These are phyloP conservation scores for Dioscorea zingiberensis DNA, from an alignment of 106 monocot species.

Conservation along the genomic window DNA sequence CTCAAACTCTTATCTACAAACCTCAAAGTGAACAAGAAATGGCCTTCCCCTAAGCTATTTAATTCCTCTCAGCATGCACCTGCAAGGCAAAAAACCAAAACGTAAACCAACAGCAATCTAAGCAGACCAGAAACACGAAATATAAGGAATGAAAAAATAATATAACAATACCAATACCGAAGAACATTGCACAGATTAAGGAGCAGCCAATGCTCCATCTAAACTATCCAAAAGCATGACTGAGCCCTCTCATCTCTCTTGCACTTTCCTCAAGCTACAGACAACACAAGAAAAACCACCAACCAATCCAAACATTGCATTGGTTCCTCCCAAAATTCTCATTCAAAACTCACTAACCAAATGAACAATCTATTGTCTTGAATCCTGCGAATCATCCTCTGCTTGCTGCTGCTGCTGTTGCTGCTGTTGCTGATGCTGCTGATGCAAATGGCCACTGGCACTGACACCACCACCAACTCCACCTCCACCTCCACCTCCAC, in stretches of 20 bases:
- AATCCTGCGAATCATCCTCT: conserved; percentile 25
- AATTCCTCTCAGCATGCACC: neutral
- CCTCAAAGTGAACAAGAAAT: neutral
- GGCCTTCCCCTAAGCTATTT: neutral
- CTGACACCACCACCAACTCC: neutral
- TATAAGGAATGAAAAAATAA: neutral
- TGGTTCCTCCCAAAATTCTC: neutral
- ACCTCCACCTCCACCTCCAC: conserved; percentile 3
- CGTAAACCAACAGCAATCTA: too few species aligned
- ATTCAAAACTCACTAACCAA: neutral
- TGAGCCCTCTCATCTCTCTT: too few species aligned
- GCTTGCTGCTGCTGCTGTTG: conserved; percentile 1
- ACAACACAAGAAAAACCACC: too few species aligned
- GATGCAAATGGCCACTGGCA: conserved; percentile 15
- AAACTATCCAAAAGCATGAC: too few species aligned
- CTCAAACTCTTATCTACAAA: conserved; percentile 1
- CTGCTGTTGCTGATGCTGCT: conserved; percentile 10
- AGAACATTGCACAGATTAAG: too few species aligned
- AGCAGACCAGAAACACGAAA: neutral
- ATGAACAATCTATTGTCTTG: neutral
- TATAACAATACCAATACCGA: too few species aligned
- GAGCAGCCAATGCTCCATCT: too few species aligned
- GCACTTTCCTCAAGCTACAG: neutral
- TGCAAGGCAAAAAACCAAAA: neutral
- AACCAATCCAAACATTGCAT: neutral